A percentile compares a stretch with the other conserved stretches of the same genome.
Evolutionary conservation across 1,284 basidiomycete species (phyloP).

Genomic region (Naganishia albida): DNA sequence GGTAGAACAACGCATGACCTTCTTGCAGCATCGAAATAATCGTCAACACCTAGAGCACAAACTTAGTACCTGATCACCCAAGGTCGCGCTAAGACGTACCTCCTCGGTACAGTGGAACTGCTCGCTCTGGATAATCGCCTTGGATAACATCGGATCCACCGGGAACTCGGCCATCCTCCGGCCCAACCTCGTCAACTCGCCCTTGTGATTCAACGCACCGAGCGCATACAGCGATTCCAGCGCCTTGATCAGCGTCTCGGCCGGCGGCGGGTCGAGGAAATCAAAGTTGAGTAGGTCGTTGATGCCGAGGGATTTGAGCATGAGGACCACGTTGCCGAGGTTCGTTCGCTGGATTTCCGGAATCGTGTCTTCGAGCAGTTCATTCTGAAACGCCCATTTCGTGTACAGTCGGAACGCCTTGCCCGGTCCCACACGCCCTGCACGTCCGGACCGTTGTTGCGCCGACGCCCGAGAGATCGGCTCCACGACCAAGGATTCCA

Average conservation of each 20-base stretch:
- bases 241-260: conserved; percentile 95
- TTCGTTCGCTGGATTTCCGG: conserved; percentile 61
- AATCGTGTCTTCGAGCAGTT: conserved; percentile 63
- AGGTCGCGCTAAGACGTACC: conserved; percentile 56
- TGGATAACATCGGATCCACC: conserved; percentile 95
- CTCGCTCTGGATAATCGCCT: conserved; percentile 94
- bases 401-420: conserved; percentile 85
- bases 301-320: conserved; percentile 65
- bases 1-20: conserved; percentile 89
- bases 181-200: conserved; percentile 93
- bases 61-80: too few relatives aligned
- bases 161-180: conserved; percentile 98
- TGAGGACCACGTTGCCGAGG: conserved; percentile 58
- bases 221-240: conserved; percentile 92
- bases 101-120: conserved; percentile 95
- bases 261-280: conserved; percentile 71
- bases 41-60: conserved; percentile 69
- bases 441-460: conserved; percentile 93
- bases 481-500: conserved; percentile 91
- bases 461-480: conserved; percentile 97
- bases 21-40: conserved; percentile 98
- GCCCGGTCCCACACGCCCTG: conserved; percentile 96
- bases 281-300: conserved; percentile 66
- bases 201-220: conserved; percentile 92
- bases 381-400: conserved; percentile 66